Evolutionary conservation across 139 green algal species (phyloP).

Genomic region (Chara braunii): DNA sequence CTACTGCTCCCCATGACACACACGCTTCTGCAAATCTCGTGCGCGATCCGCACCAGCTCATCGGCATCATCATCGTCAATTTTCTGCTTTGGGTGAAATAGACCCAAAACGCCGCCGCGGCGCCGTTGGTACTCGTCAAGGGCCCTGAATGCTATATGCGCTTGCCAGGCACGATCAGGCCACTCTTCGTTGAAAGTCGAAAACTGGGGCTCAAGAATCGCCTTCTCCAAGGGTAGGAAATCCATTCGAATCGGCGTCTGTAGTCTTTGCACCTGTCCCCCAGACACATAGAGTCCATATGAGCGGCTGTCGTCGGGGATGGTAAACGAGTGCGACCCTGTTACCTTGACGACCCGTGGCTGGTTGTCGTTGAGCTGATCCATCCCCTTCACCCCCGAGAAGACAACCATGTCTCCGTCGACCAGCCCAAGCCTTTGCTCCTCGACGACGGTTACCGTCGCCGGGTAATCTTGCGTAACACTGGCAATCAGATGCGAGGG

Average conservation of each 20-base stretch:
- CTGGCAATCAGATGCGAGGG: conserved; percentile 15
- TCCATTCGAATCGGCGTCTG: background rate
- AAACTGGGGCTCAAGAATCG: conserved; percentile 3
- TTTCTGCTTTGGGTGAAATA: too few species aligned
- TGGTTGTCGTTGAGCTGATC: conserved; percentile 14
- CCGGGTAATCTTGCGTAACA: conserved; percentile 28
- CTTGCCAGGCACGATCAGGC: background rate
- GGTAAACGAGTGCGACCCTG: conserved; percentile 19
- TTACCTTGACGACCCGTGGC: conserved; percentile 26
- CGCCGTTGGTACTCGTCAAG: conserved; percentile 1
- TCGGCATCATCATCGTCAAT: too few species aligned
- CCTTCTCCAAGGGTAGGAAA: conserved; percentile 2
- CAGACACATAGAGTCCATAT: conserved; percentile 4
- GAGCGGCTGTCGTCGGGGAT: conserved; percentile 14
- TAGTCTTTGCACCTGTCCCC: conserved; percentile 7
- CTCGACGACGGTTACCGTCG: conserved; percentile 28
- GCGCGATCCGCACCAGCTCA: too few species aligned
- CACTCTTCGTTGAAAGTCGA: background rate
- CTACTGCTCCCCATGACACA: too few species aligned
- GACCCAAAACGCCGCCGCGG: too few species aligned
- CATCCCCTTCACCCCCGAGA: conserved; percentile 26
- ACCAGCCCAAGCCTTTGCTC: conserved; percentile 25
- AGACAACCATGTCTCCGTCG: conserved; percentile 13
- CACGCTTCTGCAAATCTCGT: too few species aligned
- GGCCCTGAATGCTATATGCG: conserved; percentile 2